These are phyloP conservation scores for Rhynchosporium secalis DNA, from an alignment of 2,329 filamentous ascomycete species.

Conservation along the genomic window DNA sequence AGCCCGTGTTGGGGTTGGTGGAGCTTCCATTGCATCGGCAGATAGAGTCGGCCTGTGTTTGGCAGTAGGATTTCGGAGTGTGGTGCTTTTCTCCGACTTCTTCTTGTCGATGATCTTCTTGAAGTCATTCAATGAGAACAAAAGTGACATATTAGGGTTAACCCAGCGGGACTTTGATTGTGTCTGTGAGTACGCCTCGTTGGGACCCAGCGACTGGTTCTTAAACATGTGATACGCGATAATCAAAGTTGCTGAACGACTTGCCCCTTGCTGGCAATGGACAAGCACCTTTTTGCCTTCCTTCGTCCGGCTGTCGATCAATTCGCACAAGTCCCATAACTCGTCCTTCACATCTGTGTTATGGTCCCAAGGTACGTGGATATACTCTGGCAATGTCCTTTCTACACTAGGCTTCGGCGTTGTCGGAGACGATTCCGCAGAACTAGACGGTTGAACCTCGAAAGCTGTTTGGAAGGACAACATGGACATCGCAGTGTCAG, in stretches of 20 bases:
- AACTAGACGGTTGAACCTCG: slow-evolving; percentile 49
- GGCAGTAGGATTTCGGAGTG: slow-evolving; percentile 53
- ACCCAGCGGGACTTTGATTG: slow-evolving; percentile 85
- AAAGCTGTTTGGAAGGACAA: slow-evolving; percentile 62
- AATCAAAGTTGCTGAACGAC: slow-evolving; percentile 80
- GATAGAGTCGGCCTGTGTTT: slow-evolving; percentile 63
- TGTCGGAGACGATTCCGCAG: slow-evolving; percentile 47
- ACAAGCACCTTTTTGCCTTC: slow-evolving; percentile 77
- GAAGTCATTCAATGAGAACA: slow-evolving; percentile 86
- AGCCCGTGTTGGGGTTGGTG: slow-evolving; percentile 48
- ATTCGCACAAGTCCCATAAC: slow-evolving; percentile 71
- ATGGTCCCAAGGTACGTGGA: slow-evolving; percentile 86
- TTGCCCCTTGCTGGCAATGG: slow-evolving; percentile 85
- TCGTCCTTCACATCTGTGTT: slow-evolving; percentile 83
- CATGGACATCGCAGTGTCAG: slow-evolving; percentile 57
- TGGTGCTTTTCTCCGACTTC: slow-evolving; percentile 42
- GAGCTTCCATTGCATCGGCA: slow-evolving; percentile 51
- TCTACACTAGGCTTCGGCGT: slow-evolving; percentile 54
- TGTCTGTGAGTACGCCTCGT: slow-evolving; percentile 79
- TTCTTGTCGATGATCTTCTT: slow-evolving; percentile 61
- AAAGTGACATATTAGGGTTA: slow-evolving; percentile 87
- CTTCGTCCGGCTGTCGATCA: slow-evolving; percentile 70
- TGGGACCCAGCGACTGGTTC: slow-evolving; percentile 73
- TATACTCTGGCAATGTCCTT: slow-evolving; percentile 69
- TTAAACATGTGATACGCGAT: slow-evolving; percentile 84